phyloP scores from a whole-genome alignment of 1,139 yeast species.

The Candida buenavistaensis region DNA sequence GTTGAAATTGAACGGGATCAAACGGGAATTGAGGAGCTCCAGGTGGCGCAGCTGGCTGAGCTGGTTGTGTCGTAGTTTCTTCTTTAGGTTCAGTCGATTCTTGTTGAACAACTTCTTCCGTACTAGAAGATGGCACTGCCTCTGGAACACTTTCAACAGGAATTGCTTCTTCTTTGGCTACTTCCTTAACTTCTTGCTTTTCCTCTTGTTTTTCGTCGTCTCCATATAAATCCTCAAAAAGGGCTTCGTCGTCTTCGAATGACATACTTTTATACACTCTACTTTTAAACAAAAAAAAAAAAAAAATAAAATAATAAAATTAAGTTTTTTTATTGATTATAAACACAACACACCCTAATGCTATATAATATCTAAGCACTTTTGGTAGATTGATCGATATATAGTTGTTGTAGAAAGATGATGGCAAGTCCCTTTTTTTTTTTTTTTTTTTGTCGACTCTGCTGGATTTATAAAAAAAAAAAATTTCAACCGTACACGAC shows the following conservation, averaged over 20 bases:
- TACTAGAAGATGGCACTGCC: slow-evolving; percentile 4
- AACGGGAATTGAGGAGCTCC: slow-evolving; percentile 9
- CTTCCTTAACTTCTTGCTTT: slow-evolving; percentile 7
- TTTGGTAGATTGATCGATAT: not conserved
- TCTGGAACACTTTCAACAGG: slow-evolving; percentile 7
- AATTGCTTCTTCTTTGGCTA: slow-evolving; percentile 11
- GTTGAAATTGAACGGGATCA: slow-evolving; percentile 16
- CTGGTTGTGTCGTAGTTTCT: not conserved
- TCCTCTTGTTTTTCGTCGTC: slow-evolving; percentile 19
- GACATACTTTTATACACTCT: slow-evolving; percentile 5
- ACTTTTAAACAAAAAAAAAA: slow-evolving; percentile 7
- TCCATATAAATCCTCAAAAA: slow-evolving; percentile 71
- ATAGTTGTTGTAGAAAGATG: not conserved
- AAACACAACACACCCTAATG: slow-evolving; percentile 3
- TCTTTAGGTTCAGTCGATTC: slow-evolving; percentile 8
- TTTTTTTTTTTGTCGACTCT: slow-evolving; percentile 4
- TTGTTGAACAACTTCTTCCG: slow-evolving; percentile 2
- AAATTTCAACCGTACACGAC: slow-evolving; percentile 1
- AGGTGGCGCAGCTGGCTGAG: slow-evolving; percentile 8
- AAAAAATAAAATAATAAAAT: slow-evolving; percentile 8
- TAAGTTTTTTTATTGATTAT: slow-evolving; percentile 6
- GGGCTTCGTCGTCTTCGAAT: slow-evolving; percentile 82
- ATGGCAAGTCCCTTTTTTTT: not conserved
- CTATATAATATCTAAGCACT: slow-evolving; percentile 1
- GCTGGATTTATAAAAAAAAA: too few species aligned